Evolutionary conservation across 345 rosid genomes (phyloP).

Genomic region (Salix koriyanagi): DNA sequence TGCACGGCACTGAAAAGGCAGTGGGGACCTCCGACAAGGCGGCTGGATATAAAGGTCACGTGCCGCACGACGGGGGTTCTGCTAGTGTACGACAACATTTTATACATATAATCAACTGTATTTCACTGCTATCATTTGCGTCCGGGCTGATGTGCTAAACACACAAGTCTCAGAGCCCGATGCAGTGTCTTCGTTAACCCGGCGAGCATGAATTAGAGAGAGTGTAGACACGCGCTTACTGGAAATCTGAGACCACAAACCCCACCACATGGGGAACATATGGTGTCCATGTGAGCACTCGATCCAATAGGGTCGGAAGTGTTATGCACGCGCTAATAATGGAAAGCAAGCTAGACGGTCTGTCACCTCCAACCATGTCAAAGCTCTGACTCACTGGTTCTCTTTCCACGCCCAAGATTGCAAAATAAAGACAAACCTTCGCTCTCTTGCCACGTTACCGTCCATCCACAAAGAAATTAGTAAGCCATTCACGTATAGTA

Average conservation of each 20-base stretch:
- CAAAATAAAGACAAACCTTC: not conserved
- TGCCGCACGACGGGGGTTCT: conserved; percentile 2
- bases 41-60: conserved; percentile 10
- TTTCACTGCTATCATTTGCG: not conserved
- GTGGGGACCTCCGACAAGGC: conserved; percentile 11
- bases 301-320: conserved; percentile 21
- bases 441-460: not conserved
- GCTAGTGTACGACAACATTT: not conserved
- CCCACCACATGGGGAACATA: conserved; percentile 18
- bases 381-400: not conserved
- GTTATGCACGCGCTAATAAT: conserved; percentile 8
- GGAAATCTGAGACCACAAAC: conserved; percentile 20
- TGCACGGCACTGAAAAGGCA: not conserved
- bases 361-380: not conserved
- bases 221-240: conserved; percentile 33
- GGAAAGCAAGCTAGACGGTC: not conserved
- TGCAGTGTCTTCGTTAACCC: conserved; percentile 5
- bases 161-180: not conserved
- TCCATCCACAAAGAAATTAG: no score
- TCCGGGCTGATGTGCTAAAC: not conserved
- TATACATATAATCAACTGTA: not conserved
- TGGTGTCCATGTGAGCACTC: conserved; percentile 21
- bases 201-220: conserved; percentile 7
- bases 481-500: no score
- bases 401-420: not conserved